Conservation (phyloP, 768 basidiomycete species). For the Brasilioporus rufonigricans region DNA sequence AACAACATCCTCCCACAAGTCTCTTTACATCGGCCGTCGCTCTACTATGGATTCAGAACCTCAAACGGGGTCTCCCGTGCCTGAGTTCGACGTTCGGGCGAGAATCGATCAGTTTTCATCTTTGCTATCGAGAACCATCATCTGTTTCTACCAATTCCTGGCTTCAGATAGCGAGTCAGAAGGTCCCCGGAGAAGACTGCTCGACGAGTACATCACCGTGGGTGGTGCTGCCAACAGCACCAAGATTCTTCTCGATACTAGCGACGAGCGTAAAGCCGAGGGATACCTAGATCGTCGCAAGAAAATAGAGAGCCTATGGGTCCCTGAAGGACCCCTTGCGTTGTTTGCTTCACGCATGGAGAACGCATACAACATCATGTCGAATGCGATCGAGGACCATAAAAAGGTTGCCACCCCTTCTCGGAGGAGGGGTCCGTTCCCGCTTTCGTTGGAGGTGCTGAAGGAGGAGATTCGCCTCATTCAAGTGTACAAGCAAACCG, state of each 20-base stretch:
- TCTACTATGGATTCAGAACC: constrained; percentile 13
- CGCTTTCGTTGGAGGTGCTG: constrained; percentile 22
- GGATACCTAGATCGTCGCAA: constrained; percentile 21
- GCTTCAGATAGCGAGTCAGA: constrained; percentile 26
- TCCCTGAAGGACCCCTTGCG: constrained; percentile 13
- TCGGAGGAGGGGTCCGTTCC: constrained; percentile 19
- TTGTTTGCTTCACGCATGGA: constrained; percentile 24
- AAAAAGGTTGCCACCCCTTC: constrained; percentile 10
- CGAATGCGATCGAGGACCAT: constrained; percentile 21
- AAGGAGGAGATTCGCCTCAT: constrained; percentile 23
- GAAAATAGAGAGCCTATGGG: constrained; percentile 21
- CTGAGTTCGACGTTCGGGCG: constrained; percentile 17
- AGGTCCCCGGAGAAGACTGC: constrained; percentile 17
- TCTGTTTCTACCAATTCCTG: constrained; percentile 28
- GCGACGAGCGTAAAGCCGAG: constrained; percentile 20
- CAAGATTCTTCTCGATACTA: constrained; percentile 24
- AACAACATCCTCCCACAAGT: background rate
- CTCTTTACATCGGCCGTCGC: background rate
- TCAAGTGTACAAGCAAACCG: constrained; percentile 17
- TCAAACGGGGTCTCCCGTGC: background rate
- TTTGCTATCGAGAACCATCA: constrained; percentile 21
- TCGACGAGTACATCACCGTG: constrained; percentile 29
- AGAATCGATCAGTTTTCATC: constrained; percentile 25
- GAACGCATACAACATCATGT: constrained; percentile 15
- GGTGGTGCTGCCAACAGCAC: constrained; percentile 26